Conservation (phyloP, 495 filamentous ascomycete genomes). For the Penicillium arizonense region DNA sequence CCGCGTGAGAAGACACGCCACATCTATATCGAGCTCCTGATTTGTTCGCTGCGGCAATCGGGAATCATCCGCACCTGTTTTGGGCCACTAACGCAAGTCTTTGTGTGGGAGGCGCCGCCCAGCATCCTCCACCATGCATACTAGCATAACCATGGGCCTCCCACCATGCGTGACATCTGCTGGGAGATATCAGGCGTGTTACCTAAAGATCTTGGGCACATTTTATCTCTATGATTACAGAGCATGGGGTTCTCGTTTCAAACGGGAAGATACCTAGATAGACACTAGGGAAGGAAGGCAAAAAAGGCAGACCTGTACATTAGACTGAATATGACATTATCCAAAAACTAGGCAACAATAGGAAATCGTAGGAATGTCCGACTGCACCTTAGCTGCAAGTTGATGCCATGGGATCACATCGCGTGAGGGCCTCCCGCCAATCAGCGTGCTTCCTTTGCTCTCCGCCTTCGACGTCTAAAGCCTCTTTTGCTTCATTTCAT, state of each 20-base stretch:
- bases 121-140: background rate
- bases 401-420: constrained; percentile 19
- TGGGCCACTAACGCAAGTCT: background rate
- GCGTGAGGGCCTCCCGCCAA: constrained; percentile 15
- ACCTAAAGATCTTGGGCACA: background rate
- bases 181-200: background rate
- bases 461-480: constrained; percentile 10
- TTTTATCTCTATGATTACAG: background rate
- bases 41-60: background rate
- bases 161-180: background rate
- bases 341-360: background rate
- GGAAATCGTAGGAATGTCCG: no score
- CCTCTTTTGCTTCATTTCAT: constrained; percentile 4
- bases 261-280: no score
- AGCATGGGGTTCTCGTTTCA: background rate
- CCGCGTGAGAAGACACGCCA: background rate
- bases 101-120: background rate
- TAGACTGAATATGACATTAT: no score
- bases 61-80: background rate
- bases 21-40: background rate
- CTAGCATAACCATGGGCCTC: background rate
- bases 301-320: no score
- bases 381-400: background rate
- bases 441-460: constrained; percentile 6
- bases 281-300: no score